Evolutionary conservation across 2,329 filamentous ascomycete species (phyloP), one percentile per base, ranked within the genome.

Genomic region (Apiospora sp.): DNA sequence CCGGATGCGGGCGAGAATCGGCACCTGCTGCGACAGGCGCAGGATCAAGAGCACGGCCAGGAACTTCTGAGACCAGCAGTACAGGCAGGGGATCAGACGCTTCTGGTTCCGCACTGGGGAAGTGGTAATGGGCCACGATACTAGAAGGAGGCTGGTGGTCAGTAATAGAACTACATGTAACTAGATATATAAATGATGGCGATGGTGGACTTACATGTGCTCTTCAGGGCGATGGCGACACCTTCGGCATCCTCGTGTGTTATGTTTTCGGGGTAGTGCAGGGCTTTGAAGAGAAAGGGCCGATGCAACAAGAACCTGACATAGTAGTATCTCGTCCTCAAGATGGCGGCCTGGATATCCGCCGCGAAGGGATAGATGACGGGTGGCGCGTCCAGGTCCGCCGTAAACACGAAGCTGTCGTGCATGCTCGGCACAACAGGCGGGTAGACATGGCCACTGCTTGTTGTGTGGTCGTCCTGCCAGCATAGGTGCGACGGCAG

Each of bases 31-130:
- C 16, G 87, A 87, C 74, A 91, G 82, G 61, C 89, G 86, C 48
- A 92, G 77, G 24, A 92, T 82, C 67, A 92, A 76, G 34, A 92
- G 81, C 34, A 91, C 87, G 4, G 87, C 87, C 64, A 92, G 83
- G 58, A 92, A 84, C 73, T 90, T 90, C 75, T 91, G 89, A 12
- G 88, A 89, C 87, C 90, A 92, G 71, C 89, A 88, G 77, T 90
- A 91, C 1, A 89, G 76, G 72, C 87, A 87, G 0, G 90, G 89
- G 0, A 92, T 81, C 6, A 92, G 83, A 48, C 89, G 82, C 79
- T 92, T 92, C 78, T 87, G 87, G 71, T 86, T 83, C 74, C 87
- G 87, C 0, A 87, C 84, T 0, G 90, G 89, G 10, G 87, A 86
- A 81, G 91, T 86, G 30, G 86, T 84, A 34, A 92, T 83, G 1